phyloP scores from a whole-genome alignment of 1,284 basidiomycete species.

The Ustilago lituana region DNA sequence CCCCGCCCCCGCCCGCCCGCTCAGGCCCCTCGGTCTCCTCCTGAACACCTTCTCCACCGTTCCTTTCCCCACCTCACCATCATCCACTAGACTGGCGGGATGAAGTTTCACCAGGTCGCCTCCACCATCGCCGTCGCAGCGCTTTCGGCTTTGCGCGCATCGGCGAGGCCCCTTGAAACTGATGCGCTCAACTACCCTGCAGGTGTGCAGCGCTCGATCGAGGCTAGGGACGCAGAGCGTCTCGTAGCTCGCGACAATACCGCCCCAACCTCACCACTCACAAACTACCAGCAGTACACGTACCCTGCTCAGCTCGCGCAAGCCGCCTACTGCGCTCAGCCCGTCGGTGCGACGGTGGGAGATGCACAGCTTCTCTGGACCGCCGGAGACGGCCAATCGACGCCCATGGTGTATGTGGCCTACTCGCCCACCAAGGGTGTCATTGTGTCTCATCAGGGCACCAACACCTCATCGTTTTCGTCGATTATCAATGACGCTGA shows the following conservation, averaged over 20 bases:
- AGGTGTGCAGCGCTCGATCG: conserved; percentile 23
- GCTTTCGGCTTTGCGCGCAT: conserved; percentile 14
- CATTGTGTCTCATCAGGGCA: conserved; percentile 55
- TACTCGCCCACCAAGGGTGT: conserved; percentile 50
- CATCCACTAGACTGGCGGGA: not conserved
- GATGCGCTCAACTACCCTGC: conserved; percentile 9
- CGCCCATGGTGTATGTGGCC: conserved; percentile 48
- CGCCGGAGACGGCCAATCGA: conserved; percentile 46
- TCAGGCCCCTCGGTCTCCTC: not conserved
- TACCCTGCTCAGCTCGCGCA: conserved; percentile 50
- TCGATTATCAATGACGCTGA: conserved; percentile 52
- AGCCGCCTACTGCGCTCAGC: conserved; percentile 43
- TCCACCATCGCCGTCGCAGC: conserved; percentile 18
- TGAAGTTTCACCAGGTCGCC: conserved; percentile 16
- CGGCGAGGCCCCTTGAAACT: conserved; percentile 13
- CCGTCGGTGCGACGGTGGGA: conserved; percentile 38
- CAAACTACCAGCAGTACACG: conserved; percentile 36
- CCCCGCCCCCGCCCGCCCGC: too few relatives aligned
- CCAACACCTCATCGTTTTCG: conserved; percentile 46
- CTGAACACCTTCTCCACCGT: not conserved
- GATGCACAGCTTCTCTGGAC: conserved; percentile 51
- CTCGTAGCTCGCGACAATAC: conserved; percentile 21
- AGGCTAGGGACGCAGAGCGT: conserved; percentile 18
- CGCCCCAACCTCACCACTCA: conserved; percentile 24
- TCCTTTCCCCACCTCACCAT: not conserved